Conservation (phyloP, 495 filamentous ascomycete species). For the Corynascus novoguineensis region DNA sequence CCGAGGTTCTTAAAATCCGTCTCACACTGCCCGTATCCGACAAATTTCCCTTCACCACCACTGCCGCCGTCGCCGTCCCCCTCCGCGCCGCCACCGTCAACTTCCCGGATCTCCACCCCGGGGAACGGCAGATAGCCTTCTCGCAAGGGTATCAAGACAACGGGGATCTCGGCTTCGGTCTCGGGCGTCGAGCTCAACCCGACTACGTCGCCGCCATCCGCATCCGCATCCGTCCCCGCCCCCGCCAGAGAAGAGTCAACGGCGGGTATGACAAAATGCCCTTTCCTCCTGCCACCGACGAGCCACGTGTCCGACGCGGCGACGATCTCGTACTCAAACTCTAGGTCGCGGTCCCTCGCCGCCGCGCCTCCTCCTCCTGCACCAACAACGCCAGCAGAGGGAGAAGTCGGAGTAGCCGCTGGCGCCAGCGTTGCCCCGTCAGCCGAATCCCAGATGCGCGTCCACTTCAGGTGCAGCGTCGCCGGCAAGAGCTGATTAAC, state of each 20-base stretch:
- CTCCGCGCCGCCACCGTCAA: conserved; percentile 26
- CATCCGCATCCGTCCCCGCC: conserved; percentile 1
- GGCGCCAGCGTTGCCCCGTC: no score
- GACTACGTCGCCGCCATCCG: conserved; percentile 32
- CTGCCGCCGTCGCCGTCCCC: conserved; percentile 3
- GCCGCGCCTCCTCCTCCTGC: not conserved
- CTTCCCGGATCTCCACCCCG: conserved; percentile 65
- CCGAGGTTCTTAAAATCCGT: conserved; percentile 72
- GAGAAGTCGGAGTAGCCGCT: no score
- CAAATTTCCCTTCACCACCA: not conserved
- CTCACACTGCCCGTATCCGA: conserved; percentile 52
- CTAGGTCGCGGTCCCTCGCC: conserved; percentile 48
- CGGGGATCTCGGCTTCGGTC: conserved; percentile 47
- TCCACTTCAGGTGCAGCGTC: conserved; percentile 67
- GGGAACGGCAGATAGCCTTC: conserved; percentile 73
- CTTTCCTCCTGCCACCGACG: conserved; percentile 71
- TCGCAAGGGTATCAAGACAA: conserved; percentile 73
- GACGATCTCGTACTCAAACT: conserved; percentile 80
- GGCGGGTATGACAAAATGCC: conserved; percentile 60
- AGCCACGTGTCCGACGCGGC: conserved; percentile 75
- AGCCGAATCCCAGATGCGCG: conserved; percentile 65
- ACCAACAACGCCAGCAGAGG: not conserved
- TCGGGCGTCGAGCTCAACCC: conserved; percentile 29
- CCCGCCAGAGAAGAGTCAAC: conserved; percentile 1
- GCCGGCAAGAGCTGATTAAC: conserved; percentile 67